These are phyloP conservation scores for Fonsecaea monophora DNA, from an alignment of 2,329 filamentous ascomycete genomes.

Conservation along the genomic window DNA sequence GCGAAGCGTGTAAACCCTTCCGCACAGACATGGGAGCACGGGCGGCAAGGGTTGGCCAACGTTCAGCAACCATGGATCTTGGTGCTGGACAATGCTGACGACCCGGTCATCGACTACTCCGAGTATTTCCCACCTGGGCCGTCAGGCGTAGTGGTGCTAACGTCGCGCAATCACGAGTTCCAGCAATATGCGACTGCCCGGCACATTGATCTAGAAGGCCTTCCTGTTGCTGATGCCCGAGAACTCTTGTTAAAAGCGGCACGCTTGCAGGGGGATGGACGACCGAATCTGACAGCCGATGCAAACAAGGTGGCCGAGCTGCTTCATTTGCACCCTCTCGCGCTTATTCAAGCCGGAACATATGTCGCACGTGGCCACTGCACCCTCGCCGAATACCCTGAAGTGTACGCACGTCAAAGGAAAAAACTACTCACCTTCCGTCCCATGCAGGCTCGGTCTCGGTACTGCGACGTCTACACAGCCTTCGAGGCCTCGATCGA, in stretches of 20 bases:
- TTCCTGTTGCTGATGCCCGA: constrained; percentile 21
- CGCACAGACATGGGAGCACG: constrained; percentile 35
- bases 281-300: constrained; percentile 12
- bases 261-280: constrained; percentile 10
- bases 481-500: constrained; percentile 48
- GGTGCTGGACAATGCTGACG: constrained; percentile 37
- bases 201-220: constrained; percentile 19
- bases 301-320: constrained; percentile 21
- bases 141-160: constrained; percentile 31
- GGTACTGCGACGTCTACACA: constrained; percentile 47
- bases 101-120: constrained; percentile 33
- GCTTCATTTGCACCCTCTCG: constrained; percentile 35
- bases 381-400: constrained; percentile 40
- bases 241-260: constrained; percentile 30
- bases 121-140: constrained; percentile 29
- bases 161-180: constrained; percentile 35
- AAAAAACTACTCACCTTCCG: constrained; percentile 42
- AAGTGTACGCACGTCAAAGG: constrained; percentile 38
- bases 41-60: constrained; percentile 28
- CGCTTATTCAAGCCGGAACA: constrained; percentile 38
- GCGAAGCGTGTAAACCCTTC: constrained; percentile 35
- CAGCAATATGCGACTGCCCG: constrained; percentile 30
- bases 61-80: constrained; percentile 31
- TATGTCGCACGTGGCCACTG: constrained; percentile 42
- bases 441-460: constrained; percentile 42